A percentile compares a stretch with the other conserved stretches of the same genome.
phyloP scores from a whole-genome alignment of 257 asterid genomes.

The Jacaranda copaia region DNA sequence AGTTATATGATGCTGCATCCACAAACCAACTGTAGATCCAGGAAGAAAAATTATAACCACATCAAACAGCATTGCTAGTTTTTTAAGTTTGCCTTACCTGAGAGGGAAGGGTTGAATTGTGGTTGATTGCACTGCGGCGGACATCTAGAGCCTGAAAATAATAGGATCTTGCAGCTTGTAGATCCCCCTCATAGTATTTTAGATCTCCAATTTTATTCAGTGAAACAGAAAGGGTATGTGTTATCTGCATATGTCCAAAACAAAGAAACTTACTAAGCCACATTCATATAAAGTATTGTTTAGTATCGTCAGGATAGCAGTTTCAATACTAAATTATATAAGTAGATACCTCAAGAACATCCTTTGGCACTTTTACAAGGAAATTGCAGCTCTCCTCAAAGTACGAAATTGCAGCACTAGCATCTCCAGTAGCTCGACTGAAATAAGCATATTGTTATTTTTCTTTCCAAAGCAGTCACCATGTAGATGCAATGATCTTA shows the following conservation, averaged over 20 bases:
- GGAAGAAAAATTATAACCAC: slow-evolving; percentile 14
- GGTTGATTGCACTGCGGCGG: slow-evolving; percentile 74
- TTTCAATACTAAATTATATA: too few relatives aligned
- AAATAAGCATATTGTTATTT: slow-evolving; percentile 24
- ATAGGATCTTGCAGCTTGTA: slow-evolving; percentile 76
- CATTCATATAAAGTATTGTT: slow-evolving; percentile 1
- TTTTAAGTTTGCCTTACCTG: slow-evolving; percentile 58
- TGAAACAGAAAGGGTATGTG: slow-evolving; percentile 92
- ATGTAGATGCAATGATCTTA: too few relatives aligned
- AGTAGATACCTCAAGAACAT: slow-evolving; percentile 70
- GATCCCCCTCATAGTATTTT: slow-evolving; percentile 83
- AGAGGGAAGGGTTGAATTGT: slow-evolving; percentile 60
- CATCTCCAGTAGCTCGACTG: slow-evolving; percentile 89
- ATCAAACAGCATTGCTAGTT: slow-evolving; percentile 20
- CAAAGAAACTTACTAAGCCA: slow-evolving; percentile 14
- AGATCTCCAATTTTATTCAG: slow-evolving; percentile 96
- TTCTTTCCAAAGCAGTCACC: too few relatives aligned
- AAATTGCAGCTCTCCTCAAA: slow-evolving; percentile 87
- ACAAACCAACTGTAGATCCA: not conserved
- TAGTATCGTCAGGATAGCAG: not conserved
- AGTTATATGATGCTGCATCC: not conserved
- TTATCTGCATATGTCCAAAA: slow-evolving; percentile 56
- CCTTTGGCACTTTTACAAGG: slow-evolving; percentile 77
- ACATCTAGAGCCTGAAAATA: slow-evolving; percentile 89
- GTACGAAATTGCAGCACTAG: slow-evolving; percentile 77